phyloP scores from a whole-genome alignment of 2,329 filamentous ascomycete genomes.

The Meredithiella fracta region DNA sequence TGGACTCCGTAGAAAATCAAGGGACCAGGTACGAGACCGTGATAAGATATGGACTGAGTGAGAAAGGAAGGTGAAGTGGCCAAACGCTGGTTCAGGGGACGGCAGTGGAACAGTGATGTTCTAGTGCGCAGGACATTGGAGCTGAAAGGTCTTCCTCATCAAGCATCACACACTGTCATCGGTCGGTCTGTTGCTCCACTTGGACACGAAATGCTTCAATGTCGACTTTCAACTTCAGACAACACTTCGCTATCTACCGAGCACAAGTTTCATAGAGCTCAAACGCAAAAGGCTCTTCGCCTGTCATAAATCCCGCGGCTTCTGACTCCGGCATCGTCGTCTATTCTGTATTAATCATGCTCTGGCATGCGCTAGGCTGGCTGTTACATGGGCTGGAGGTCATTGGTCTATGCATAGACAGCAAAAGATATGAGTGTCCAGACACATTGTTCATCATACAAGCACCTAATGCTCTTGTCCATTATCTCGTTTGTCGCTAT shows the following conservation, averaged over 20 bases:
- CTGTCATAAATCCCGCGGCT: background rate
- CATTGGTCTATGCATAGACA: background rate
- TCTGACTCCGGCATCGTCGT: background rate
- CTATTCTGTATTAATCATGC: background rate
- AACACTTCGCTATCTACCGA: background rate
- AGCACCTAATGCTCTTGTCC: background rate
- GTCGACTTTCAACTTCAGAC: background rate
- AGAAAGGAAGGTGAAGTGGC: background rate
- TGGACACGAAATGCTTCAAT: background rate
- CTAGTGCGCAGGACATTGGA: background rate
- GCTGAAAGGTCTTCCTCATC: no score
- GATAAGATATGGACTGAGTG: background rate
- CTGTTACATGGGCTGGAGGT: background rate
- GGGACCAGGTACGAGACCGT: background rate
- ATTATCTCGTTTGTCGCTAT: slow-evolving; percentile 7
- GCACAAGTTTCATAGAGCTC: background rate
- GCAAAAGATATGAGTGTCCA: background rate
- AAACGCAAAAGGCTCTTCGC: background rate
- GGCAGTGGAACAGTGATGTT: background rate
- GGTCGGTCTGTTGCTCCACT: background rate
- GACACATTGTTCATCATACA: background rate
- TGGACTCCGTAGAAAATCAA: no score
- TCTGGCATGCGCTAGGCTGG: background rate
- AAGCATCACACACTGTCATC: no score
- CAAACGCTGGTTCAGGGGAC: background rate